Evolutionary conservation across 2,329 filamentous ascomycete species (phyloP).

Genomic region (Hypomyces rosellus): DNA sequence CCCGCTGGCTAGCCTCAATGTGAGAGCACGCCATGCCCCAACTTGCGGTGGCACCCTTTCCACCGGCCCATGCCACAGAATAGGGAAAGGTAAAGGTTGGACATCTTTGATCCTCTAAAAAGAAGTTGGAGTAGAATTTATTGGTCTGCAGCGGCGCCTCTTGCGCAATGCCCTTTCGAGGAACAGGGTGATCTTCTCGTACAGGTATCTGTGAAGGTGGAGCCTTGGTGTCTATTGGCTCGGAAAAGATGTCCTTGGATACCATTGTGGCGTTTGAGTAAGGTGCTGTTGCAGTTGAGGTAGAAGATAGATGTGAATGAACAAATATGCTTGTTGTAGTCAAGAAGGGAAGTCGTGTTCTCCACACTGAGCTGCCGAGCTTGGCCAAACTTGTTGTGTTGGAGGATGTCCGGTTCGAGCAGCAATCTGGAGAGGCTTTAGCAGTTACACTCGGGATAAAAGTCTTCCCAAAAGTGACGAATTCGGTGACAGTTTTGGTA

Average conservation of each 20-base stretch:
- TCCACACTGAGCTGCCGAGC: background rate
- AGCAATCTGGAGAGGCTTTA: background rate
- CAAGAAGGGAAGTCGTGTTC: background rate
- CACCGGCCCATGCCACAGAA: constrained; percentile 60
- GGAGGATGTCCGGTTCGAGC: background rate
- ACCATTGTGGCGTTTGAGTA: constrained; percentile 18
- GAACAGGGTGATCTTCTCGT: constrained; percentile 52
- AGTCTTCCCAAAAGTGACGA: background rate
- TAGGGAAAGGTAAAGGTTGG: constrained; percentile 73
- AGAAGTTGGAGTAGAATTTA: constrained; percentile 78
- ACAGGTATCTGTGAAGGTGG: constrained; percentile 43
- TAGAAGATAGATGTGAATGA: background rate
- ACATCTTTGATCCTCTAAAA: constrained; percentile 63
- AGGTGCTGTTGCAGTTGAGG: background rate
- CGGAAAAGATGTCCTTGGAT: constrained; percentile 46
- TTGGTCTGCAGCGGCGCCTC: constrained; percentile 60
- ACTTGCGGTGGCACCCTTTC: constrained; percentile 54
- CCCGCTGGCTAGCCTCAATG: constrained; percentile 59
- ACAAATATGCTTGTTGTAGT: background rate
- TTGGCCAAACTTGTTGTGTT: background rate
- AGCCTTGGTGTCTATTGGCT: constrained; percentile 46
- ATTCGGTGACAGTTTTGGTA: constrained; percentile 2
- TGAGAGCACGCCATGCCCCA: constrained; percentile 78
- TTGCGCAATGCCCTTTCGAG: constrained; percentile 44
- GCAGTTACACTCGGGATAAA: background rate